Evolutionary conservation across 208 protist species (phyloP).

Genomic region (Balamuthia mandrillaris): DNA sequence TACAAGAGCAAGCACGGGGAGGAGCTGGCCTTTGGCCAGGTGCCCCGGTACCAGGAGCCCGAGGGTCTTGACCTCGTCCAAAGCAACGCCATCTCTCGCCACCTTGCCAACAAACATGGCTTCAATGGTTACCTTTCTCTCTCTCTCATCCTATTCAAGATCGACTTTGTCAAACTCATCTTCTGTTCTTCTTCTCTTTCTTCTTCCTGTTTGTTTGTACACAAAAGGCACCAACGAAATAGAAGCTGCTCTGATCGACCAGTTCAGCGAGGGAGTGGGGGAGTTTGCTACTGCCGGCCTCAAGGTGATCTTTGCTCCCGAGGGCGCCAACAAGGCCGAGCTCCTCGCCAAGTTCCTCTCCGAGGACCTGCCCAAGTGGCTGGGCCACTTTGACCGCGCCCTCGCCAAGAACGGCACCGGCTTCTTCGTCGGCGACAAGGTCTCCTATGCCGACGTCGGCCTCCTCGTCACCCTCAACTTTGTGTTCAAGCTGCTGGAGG

Average conservation of each 20-base stretch:
- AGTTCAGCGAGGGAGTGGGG: neutral
- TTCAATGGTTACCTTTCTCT: too few species aligned
- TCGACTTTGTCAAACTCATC: too few species aligned
- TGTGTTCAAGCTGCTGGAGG: neutral
- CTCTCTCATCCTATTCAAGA: too few species aligned
- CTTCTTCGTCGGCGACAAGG: constrained; percentile 14
- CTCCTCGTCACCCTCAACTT: neutral
- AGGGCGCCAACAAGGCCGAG: neutral
- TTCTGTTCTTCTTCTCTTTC: too few species aligned
- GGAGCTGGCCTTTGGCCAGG: neutral
- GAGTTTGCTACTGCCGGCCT: neutral
- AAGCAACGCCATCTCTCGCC: neutral
- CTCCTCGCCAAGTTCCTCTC: neutral
- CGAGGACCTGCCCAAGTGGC: neutral
- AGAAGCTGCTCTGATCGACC: neutral
- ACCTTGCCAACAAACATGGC: constrained; percentile 8
- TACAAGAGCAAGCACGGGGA: neutral
- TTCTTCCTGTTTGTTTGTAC: too few species aligned
- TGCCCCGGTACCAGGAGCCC: neutral
- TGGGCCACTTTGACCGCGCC: neutral
- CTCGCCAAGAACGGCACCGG: constrained; percentile 28
- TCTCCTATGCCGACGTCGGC: neutral
- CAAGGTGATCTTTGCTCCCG: neutral
- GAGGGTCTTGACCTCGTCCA: neutral
- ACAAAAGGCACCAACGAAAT: neutral